Evolutionary conservation across 2,329 filamentous ascomycete genomes (phyloP), one percentile per base, ranked within the genome.

Genomic region (Cladosporium sp.): DNA sequence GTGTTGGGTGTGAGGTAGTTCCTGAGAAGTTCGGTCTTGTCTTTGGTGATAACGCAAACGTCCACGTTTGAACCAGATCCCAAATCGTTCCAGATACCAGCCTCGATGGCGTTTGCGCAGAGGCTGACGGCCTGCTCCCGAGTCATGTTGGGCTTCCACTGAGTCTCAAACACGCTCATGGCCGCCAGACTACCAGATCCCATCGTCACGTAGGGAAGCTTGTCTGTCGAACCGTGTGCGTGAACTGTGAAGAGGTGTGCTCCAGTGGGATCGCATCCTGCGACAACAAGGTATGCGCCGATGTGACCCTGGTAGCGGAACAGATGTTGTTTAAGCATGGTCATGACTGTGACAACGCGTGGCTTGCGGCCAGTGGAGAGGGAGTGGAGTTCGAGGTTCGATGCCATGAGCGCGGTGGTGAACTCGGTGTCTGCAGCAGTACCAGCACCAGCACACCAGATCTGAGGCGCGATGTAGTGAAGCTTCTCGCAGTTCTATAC

Each of bases 141-240:
- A 64, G 84, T 88, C 73, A 97, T 75, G 61, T 86, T 78, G 7
- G 85, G 79, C 83, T 92, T 90, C 95, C 95, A 99, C 77, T 88
- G 87, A 51, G 92, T 95, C 82, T 99, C 94, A 72, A 99, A 99
- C 54, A 99, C 89, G 34, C 90, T 90, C 94, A 99, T 99, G 73
- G 94, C 94, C 28, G 94, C 94, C 66, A 99, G 81, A 50, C 91
- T 96, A 64, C 94, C 94, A 22, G 90, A 96, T 57, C 94, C 94
- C 94, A 99, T 99, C 65, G 95, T 99, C 66, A 99, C 95, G 76
- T 99, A 99, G 52, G 94, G 94, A 51, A 99, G 87, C 82, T 97
- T 99, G 80, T 99, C 94, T 62, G 94, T 99, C 70, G 89, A 94
- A 66, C 95, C 94, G 82, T 99, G 95, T 61, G 94, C 94, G 78